These are phyloP conservation scores for Raddia guianensis DNA, from an alignment of 176 grass and related monocot species.

Conservation along the genomic window DNA sequence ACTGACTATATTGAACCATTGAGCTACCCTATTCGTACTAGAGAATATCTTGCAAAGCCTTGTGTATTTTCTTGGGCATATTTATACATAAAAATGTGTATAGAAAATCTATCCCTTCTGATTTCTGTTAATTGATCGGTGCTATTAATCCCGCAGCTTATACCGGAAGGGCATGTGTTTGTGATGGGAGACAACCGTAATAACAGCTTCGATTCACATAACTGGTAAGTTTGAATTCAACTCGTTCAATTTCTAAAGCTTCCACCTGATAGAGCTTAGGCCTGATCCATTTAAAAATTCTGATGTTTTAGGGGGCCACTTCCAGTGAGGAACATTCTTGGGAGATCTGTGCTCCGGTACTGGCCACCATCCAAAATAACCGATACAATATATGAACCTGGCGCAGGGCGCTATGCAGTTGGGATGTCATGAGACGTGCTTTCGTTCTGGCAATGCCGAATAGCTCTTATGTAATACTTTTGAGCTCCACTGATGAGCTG, in stretches of 20 bases:
- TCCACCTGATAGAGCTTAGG: neutral
- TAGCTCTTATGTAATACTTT: neutral
- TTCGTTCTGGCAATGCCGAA: conserved; percentile 2
- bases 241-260: neutral
- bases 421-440: conserved; percentile 25
- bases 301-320: conserved; percentile 76
- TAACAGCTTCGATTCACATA: conserved; percentile 87
- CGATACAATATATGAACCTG: conserved; percentile 55
- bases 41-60: neutral
- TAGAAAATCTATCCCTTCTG: neutral
- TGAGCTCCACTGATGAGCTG: conserved; percentile 32
- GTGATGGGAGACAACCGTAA: conserved; percentile 97
- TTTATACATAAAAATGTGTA: neutral
- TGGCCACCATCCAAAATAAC: conserved; percentile 94
- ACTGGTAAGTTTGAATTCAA: conserved; percentile 62
- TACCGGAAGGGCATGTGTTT: conserved; percentile 78
- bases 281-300: conserved; percentile 5
- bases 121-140: neutral
- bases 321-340: conserved; percentile 83
- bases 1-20: neutral
- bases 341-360: conserved; percentile 82
- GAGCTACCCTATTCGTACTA: neutral
- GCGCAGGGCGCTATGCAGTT: neutral
- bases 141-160: conserved; percentile 55
- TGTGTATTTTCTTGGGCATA: neutral